These are phyloP conservation scores for Candida maris DNA, from an alignment of 805 yeast genomes.

Conservation along the genomic window DNA sequence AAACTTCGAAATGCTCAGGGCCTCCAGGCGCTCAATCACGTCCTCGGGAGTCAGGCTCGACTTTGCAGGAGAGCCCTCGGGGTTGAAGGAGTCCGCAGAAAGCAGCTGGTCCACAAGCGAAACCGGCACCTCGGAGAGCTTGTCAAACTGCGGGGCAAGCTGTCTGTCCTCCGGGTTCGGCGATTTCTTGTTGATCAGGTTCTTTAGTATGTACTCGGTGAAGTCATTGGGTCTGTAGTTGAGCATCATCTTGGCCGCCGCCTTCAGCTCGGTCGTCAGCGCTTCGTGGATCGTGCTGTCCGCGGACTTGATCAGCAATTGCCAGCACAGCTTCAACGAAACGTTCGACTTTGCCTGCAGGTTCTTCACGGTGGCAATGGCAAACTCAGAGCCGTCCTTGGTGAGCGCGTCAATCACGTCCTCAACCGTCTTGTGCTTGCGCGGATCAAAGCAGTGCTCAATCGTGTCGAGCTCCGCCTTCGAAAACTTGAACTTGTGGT, in stretches of 20 bases:
- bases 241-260: conserved; percentile 73
- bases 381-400: conserved; percentile 61
- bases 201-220: conserved; percentile 50
- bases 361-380: conserved; percentile 50
- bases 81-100: conserved; percentile 24
- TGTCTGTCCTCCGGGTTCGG: conserved; percentile 23
- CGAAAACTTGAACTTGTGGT: conserved; percentile 56
- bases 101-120: conserved; percentile 53
- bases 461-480: conserved; percentile 57
- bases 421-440: conserved; percentile 41
- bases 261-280: conserved; percentile 64
- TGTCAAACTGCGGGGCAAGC: conserved; percentile 29
- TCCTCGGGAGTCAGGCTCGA: conserved; percentile 14
- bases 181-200: conserved; percentile 45
- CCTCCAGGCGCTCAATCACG: conserved; percentile 21
- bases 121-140: conserved; percentile 64
- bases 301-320: conserved; percentile 60
- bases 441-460: conserved; percentile 60
- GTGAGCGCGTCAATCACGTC: conserved; percentile 52
- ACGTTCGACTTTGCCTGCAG: conserved; percentile 68
- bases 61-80: conserved; percentile 15
- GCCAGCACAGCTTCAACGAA: conserved; percentile 71
- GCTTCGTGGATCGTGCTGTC: conserved; percentile 59
- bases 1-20: conserved; percentile 38
- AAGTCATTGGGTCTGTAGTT: conserved; percentile 44